These are phyloP conservation scores for Rhododendron griersonianum DNA, from an alignment of 148 eudicot species.

Conservation along the genomic window DNA sequence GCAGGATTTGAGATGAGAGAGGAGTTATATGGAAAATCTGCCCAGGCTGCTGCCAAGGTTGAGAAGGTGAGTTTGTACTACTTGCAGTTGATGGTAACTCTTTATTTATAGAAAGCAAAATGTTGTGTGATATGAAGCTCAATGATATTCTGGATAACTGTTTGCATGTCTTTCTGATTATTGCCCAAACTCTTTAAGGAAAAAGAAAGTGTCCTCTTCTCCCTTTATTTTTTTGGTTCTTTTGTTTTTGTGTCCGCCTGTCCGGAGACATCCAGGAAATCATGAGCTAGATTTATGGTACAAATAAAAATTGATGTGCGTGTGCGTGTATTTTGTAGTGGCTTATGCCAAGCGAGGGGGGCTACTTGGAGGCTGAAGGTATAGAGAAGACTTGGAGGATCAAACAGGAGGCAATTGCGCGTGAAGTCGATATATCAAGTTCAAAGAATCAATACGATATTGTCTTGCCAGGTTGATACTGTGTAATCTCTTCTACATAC, in stretches of 20 bases:
- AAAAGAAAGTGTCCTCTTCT: too few relatives aligned
- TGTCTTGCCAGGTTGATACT: constrained; percentile 66
- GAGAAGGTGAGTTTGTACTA: constrained; percentile 51
- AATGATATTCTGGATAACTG: neutral
- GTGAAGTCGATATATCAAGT: constrained; percentile 68
- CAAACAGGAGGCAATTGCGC: constrained; percentile 56
- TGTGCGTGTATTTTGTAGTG: constrained; percentile 38
- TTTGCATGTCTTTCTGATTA: neutral
- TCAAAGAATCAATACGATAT: constrained; percentile 67
- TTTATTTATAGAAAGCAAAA: neutral
- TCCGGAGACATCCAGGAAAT: neutral
- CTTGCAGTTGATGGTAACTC: too few relatives aligned
- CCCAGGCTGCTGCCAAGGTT: constrained; percentile 62
- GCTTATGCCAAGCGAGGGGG: constrained; percentile 75
- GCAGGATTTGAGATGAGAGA: constrained; percentile 64
- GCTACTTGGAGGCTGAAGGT: constrained; percentile 77
- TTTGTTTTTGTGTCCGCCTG: neutral
- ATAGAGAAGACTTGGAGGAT: constrained; percentile 81
- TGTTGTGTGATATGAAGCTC: neutral
- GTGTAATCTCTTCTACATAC: neutral
- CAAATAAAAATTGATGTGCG: neutral
- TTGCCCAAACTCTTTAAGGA: neutral
- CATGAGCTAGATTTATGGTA: neutral
- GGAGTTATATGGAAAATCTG: constrained; percentile 55
- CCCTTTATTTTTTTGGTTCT: too few relatives aligned